Conservation (phyloP, 495 filamentous ascomycete genomes). For the Clohesyomyces aquaticus region DNA sequence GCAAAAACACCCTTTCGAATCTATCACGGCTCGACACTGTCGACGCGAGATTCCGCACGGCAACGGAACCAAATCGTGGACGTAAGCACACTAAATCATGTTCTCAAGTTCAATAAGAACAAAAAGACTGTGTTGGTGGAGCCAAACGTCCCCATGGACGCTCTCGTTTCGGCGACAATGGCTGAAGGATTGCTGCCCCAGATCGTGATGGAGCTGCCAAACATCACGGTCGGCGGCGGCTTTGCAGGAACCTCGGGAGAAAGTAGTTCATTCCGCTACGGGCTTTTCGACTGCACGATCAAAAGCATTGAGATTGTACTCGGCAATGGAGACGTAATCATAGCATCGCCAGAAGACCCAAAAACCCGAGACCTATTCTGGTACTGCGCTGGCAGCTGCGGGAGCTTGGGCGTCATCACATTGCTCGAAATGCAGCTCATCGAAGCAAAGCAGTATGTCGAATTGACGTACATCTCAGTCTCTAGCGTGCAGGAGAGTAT, state of each 20-base stretch:
- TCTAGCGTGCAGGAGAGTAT: slow-evolving; percentile 41
- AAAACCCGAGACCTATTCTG: slow-evolving; percentile 54
- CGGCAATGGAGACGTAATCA: slow-evolving; percentile 57
- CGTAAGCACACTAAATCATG: slow-evolving; percentile 49
- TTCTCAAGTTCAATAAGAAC: slow-evolving; percentile 48
- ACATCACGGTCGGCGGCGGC: slow-evolving; percentile 66
- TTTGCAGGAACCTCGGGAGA: slow-evolving; percentile 66
- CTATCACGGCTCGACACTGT: slow-evolving; percentile 77
- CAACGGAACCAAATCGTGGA: slow-evolving; percentile 57
- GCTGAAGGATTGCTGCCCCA: slow-evolving; percentile 57
- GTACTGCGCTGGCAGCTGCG: slow-evolving; percentile 59
- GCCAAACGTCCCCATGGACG: slow-evolving; percentile 69
- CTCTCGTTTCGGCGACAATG: slow-evolving; percentile 57
- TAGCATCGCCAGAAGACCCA: slow-evolving; percentile 43
- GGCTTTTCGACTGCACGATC: slow-evolving; percentile 62
- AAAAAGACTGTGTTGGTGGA: slow-evolving; percentile 56
- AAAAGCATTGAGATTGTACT: slow-evolving; percentile 62
- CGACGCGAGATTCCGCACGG: slow-evolving; percentile 58
- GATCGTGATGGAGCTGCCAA: slow-evolving; percentile 66
- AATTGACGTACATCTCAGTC: slow-evolving; percentile 58
- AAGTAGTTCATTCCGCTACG: slow-evolving; percentile 60
- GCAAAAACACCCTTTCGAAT: slow-evolving; percentile 61
- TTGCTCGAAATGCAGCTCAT: slow-evolving; percentile 59
- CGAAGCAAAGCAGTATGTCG: slow-evolving; percentile 57
- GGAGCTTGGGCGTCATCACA: slow-evolving; percentile 61